These are phyloP conservation scores for Cladobotryum mycophilum DNA, from an alignment of 2,329 filamentous ascomycete species.

Conservation along the genomic window DNA sequence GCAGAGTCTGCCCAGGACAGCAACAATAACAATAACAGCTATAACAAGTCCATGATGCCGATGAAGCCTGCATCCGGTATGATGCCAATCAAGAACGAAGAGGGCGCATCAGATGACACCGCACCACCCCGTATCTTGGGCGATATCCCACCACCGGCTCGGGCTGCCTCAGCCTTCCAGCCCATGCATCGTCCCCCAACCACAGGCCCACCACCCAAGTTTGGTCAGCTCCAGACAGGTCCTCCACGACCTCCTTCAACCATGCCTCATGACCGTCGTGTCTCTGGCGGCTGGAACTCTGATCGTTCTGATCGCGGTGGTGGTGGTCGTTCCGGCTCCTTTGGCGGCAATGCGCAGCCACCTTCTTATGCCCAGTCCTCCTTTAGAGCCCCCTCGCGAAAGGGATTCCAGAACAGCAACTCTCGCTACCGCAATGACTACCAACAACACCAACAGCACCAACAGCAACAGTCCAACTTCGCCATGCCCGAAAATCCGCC, in stretches of 20 bases:
- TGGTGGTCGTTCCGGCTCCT: slow-evolving; percentile 14
- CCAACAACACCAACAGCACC: slow-evolving; percentile 17
- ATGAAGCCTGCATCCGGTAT: background rate
- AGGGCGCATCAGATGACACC: background rate
- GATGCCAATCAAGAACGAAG: slow-evolving; percentile 5
- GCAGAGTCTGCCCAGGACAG: slow-evolving; percentile 22
- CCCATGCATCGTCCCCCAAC: slow-evolving; percentile 13
- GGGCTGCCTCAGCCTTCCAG: slow-evolving; percentile 20
- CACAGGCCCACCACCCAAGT: slow-evolving; percentile 22
- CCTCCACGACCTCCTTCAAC: slow-evolving; percentile 24
- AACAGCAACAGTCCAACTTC: slow-evolving; percentile 21
- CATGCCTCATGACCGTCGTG: slow-evolving; percentile 20
- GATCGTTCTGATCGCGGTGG: slow-evolving; percentile 13
- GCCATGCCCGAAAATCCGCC: slow-evolving; percentile 17
- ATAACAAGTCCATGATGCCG: slow-evolving; percentile 16
- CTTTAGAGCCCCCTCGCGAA: slow-evolving; percentile 17
- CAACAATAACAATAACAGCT: slow-evolving; percentile 20
- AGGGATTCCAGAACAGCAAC: slow-evolving; percentile 12
- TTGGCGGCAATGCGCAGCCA: slow-evolving; percentile 11
- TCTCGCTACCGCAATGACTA: slow-evolving; percentile 28
- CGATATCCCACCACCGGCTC: slow-evolving; percentile 16
- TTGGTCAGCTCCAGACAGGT: slow-evolving; percentile 24
- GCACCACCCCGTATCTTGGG: background rate
- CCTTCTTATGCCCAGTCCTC: slow-evolving; percentile 11
- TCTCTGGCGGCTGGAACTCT: slow-evolving; percentile 17